Evolutionary conservation across 2,329 filamentous ascomycete species (phyloP).

Genomic region (Didymella lethalis): DNA sequence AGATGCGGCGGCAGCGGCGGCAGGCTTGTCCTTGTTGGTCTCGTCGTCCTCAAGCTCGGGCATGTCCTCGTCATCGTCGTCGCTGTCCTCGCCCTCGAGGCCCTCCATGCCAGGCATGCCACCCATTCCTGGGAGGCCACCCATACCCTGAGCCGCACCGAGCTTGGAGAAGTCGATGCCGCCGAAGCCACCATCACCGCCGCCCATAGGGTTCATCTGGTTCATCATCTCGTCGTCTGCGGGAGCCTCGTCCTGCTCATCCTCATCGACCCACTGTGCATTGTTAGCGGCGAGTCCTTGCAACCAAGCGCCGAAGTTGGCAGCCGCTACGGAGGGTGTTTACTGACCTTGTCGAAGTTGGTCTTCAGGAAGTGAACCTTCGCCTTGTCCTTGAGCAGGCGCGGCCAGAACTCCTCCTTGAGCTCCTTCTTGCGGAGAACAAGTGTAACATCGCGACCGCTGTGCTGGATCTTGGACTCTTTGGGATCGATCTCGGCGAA

Average conservation of each 20-base stretch:
- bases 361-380: conserved; percentile 97
- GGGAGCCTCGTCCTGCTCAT: conserved; percentile 90
- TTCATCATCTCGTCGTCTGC: conserved; percentile 82
- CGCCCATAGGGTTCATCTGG: conserved; percentile 62
- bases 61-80: conserved; percentile 75
- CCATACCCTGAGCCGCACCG: conserved; percentile 53
- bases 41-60: conserved; percentile 67
- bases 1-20: conserved; percentile 35
- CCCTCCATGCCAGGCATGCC: conserved; percentile 37
- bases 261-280: conserved; percentile 87
- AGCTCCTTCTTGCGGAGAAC: conserved; percentile 97
- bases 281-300: conserved; percentile 30
- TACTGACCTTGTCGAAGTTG: conserved; percentile 89
- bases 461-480: conserved; percentile 88
- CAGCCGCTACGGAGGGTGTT: background rate
- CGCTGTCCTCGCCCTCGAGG: conserved; percentile 52
- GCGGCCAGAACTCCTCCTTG: conserved; percentile 93
- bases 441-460: conserved; percentile 84
- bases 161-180: conserved; percentile 96
- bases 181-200: conserved; percentile 73
- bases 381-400: conserved; percentile 87
- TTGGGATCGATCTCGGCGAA: conserved; percentile 88
- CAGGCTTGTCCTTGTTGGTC: conserved; percentile 39
- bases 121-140: conserved; percentile 41
- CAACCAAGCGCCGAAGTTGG: background rate